A percentile compares a stretch with the other conserved stretches of the same genome.
Evolutionary conservation across 208 protist genomes (phyloP).

Genomic region (Leishmania major): DNA sequence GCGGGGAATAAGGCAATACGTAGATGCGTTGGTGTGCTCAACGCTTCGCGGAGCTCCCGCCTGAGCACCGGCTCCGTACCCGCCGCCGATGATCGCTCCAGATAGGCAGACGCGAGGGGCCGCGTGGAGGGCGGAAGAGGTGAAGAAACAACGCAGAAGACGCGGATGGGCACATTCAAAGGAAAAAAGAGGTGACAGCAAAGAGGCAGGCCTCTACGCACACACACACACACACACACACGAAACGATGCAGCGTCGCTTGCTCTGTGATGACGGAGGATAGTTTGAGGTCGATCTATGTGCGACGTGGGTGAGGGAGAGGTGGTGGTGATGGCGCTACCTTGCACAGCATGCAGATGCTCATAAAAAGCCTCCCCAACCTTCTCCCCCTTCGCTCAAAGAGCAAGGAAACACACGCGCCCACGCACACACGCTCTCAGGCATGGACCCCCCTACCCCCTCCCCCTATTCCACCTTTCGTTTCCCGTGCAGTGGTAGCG

Average conservation of each 20-base stretch:
- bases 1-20: not conserved
- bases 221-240: not conserved
- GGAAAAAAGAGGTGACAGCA: not conserved
- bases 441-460: not conserved
- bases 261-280: not conserved
- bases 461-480: not conserved
- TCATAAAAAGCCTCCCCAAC: not conserved
- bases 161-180: not conserved
- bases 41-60: not conserved
- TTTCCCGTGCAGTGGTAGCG: not conserved
- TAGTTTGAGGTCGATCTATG: too few species aligned
- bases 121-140: not conserved
- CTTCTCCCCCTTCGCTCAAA: not conserved
- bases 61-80: not conserved
- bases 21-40: constrained; percentile 6
- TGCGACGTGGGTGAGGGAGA: not conserved
- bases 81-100: constrained; percentile 2
- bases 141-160: not conserved
- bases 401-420: not conserved
- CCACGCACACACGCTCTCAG: not conserved
- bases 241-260: not conserved
- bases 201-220: not conserved
- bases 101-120: not conserved
- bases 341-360: not conserved
- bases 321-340: not conserved